A percentile compares a stretch with the other conserved stretches of the same genome.
Conservation (phyloP, 1,284 basidiomycete species). For the Cystobasidium pallidum region DNA sequence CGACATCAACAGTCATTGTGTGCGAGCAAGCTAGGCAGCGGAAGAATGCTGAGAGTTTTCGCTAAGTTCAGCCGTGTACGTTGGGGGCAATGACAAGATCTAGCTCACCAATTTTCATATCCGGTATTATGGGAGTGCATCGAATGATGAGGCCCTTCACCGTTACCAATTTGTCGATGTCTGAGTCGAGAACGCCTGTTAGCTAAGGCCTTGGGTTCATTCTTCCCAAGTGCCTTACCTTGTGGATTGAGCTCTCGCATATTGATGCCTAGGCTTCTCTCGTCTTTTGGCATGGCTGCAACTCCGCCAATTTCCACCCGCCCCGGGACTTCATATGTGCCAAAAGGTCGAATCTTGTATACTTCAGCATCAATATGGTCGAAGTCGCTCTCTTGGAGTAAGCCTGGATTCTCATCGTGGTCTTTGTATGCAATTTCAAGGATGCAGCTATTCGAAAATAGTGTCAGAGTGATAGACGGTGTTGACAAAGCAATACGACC, state of each 20-base stretch:
- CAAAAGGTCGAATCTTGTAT: conserved; percentile 89
- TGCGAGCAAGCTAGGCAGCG: conserved; percentile 94
- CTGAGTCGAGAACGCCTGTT: conserved; percentile 61
- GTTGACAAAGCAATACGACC: too few relatives aligned
- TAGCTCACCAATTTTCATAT: conserved; percentile 76
- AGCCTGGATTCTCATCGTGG: conserved; percentile 67
- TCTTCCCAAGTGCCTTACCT: conserved; percentile 61
- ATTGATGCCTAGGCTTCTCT: conserved; percentile 62
- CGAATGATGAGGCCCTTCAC: conserved; percentile 97
- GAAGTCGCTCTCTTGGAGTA: conserved; percentile 74
- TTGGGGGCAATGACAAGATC: neutral
- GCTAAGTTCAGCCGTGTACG: too few relatives aligned
- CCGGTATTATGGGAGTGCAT: conserved; percentile 94
- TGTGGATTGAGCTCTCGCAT: conserved; percentile 89
- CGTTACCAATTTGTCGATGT: conserved; percentile 93
- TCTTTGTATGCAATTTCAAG: conserved; percentile 78
- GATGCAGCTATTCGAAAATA: conserved; percentile 62
- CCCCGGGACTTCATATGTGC: conserved; percentile 57
- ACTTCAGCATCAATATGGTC: conserved; percentile 75
- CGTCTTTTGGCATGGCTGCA: conserved; percentile 35
- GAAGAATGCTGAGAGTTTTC: conserved; percentile 98
- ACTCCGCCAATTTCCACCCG: conserved; percentile 34
- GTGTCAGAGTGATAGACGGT: too few relatives aligned
- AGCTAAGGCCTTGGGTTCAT: too few relatives aligned
- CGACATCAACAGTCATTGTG: conserved; percentile 91